Percentiles rank a stretch among this genome's conserved stretches.
phyloP scores from a whole-genome alignment of 805 yeast species.

The Pichia paraexigua region DNA sequence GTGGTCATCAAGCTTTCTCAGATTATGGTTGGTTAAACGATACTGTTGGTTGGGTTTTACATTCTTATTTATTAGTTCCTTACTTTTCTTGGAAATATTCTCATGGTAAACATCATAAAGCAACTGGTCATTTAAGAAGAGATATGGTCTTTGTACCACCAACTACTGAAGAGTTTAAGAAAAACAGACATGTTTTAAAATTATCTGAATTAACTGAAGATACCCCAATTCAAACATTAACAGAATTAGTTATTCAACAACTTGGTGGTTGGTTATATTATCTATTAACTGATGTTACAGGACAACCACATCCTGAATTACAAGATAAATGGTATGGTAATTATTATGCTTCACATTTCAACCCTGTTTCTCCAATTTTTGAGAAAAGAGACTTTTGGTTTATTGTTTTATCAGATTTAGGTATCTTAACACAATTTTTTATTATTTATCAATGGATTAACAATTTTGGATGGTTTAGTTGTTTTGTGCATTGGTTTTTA shows the following conservation, averaged over 20 bases:
- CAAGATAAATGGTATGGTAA: constrained; percentile 23
- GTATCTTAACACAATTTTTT: constrained; percentile 45
- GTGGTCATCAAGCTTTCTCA: constrained; percentile 84
- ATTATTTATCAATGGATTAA: constrained; percentile 54
- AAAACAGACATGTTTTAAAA: constrained; percentile 17
- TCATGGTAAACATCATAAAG: constrained; percentile 85
- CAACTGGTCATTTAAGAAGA: constrained; percentile 73
- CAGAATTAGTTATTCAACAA: constrained; percentile 55
- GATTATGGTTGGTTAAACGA: constrained; percentile 69
- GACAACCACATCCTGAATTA: constrained; percentile 50
- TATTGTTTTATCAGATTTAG: constrained; percentile 66
- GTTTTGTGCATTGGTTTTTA: constrained; percentile 60
- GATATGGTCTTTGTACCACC: constrained; percentile 83
- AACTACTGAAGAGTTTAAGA: constrained; percentile 49
- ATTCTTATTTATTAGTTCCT: constrained; percentile 72
- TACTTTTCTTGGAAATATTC: constrained; percentile 81
- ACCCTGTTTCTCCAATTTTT: constrained; percentile 66
- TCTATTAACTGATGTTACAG: constrained; percentile 64
- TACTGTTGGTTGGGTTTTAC: constrained; percentile 75
- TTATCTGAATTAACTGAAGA: constrained; percentile 60
- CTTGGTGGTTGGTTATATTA: constrained; percentile 69
- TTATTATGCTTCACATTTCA: constrained; percentile 57
- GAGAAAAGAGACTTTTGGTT: constrained; percentile 67
- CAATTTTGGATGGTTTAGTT: constrained; percentile 53
- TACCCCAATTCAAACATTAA: constrained; percentile 61